Evolutionary conservation across 2,329 filamentous ascomycete species (phyloP).

Genomic region (Microcera coccophila): DNA sequence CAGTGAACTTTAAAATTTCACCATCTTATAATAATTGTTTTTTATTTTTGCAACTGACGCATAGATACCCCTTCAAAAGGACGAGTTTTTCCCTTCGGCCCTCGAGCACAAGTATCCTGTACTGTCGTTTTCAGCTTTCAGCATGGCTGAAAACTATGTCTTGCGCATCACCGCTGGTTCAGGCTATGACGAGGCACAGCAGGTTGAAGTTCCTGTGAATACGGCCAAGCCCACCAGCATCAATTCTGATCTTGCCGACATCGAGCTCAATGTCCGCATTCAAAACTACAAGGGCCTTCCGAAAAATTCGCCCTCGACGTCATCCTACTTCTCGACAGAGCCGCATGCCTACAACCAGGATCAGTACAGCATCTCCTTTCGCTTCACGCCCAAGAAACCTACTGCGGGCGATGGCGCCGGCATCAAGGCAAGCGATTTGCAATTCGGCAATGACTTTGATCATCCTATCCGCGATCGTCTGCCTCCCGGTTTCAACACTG

Average conservation of each 20-base stretch:
- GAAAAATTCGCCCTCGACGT: constrained; percentile 61
- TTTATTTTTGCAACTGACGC: constrained; percentile 1
- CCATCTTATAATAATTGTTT: not conserved
- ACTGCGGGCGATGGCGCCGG: constrained; percentile 28
- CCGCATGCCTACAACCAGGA: constrained; percentile 65
- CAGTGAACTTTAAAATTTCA: constrained; percentile 1
- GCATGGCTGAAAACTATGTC: constrained; percentile 68
- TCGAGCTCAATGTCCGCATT: constrained; percentile 71
- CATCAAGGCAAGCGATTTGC: constrained; percentile 67
- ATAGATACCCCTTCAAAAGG: not conserved
- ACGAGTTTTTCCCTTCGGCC: not conserved
- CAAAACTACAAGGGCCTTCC: constrained; percentile 68
- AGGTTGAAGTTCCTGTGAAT: constrained; percentile 75
- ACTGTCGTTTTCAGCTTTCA: not conserved
- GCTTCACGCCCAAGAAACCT: constrained; percentile 65
- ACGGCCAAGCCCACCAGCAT: constrained; percentile 58
- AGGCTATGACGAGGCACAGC: constrained; percentile 67
- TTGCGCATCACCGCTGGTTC: constrained; percentile 79
- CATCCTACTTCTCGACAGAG: constrained; percentile 71
- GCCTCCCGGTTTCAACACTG: constrained; percentile 80
- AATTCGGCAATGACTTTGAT: constrained; percentile 96
- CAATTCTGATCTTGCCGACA: constrained; percentile 58
- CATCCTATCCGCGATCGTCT: constrained; percentile 80
- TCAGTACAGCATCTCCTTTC: constrained; percentile 80
- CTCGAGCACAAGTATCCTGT: not conserved